Conservation (phyloP, 192 early-diverging fungal genomes). For the Gaertneriomyces sp. region DNA sequence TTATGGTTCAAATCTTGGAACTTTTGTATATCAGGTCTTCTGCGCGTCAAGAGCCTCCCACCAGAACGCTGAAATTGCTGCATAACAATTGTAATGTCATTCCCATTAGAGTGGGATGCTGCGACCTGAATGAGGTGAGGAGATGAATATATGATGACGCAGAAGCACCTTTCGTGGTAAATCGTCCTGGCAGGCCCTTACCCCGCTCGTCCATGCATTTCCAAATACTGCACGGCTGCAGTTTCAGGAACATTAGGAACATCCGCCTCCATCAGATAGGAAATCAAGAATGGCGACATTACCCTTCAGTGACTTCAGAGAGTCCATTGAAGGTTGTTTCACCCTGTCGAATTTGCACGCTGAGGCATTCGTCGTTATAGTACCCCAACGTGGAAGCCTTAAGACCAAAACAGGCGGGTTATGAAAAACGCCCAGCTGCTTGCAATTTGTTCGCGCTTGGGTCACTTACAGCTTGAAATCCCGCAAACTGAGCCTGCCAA, state of each 20-base stretch:
- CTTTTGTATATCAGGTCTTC: constrained; percentile 6
- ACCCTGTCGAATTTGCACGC: constrained; percentile 20
- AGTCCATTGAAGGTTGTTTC: constrained; percentile 19
- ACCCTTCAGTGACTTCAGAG: constrained; percentile 18
- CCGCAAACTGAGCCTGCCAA: constrained; percentile 24
- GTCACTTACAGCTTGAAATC: constrained; percentile 19
- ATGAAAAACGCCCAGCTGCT: too few species aligned
- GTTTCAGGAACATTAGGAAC: not conserved
- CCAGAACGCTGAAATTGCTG: constrained; percentile 22
- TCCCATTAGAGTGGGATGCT: constrained; percentile 1
- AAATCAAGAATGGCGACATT: not conserved
- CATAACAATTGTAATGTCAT: constrained; percentile 14
- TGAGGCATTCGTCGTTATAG: constrained; percentile 14
- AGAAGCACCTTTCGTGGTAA: too few species aligned
- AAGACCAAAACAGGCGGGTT: not conserved
- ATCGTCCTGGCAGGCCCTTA: not conserved
- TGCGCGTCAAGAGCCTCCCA: not conserved
- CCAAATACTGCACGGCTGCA: constrained; percentile 16
- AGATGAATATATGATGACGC: not conserved
- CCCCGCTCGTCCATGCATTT: constrained; percentile 19
- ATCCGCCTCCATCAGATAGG: not conserved
- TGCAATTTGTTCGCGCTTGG: too few species aligned
- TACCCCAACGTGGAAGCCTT: constrained; percentile 20
- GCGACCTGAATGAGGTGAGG: not conserved
- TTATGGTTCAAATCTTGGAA: constrained; percentile 15